Evolutionary conservation across 176 grass and related monocot genomes (phyloP).

Genomic region (Aegilops tauschii): DNA sequence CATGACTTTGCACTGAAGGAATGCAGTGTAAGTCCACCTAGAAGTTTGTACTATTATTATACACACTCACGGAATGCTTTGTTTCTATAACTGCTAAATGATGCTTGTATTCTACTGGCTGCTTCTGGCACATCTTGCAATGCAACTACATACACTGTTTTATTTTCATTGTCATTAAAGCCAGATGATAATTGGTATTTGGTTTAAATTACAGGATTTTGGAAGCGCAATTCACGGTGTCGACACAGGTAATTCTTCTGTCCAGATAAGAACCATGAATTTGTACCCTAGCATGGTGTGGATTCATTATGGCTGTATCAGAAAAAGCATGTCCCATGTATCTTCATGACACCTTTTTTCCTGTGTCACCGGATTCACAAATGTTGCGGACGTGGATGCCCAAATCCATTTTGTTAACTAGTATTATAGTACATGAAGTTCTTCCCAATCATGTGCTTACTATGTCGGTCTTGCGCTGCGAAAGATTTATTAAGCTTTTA

Average conservation of each 20-base stretch:
- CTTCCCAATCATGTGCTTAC: background rate
- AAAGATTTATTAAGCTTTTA: slow-evolving; percentile 4
- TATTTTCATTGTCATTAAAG: background rate
- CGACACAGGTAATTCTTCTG: slow-evolving; percentile 72
- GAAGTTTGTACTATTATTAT: background rate
- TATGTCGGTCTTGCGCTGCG: background rate
- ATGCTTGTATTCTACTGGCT: background rate
- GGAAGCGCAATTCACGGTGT: slow-evolving; percentile 70
- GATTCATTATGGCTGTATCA: background rate
- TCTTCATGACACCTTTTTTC: background rate
- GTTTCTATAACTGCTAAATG: slow-evolving; percentile 18
- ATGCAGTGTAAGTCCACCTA: slow-evolving; percentile 69
- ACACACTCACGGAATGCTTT: background rate
- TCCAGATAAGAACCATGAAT: slow-evolving; percentile 12
- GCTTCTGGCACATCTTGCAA: background rate
- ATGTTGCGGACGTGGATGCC: background rate
- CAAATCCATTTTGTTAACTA: background rate
- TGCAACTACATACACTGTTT: slow-evolving; percentile 6
- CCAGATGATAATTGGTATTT: slow-evolving; percentile 11
- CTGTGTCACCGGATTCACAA: background rate
- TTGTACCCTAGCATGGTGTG: slow-evolving; percentile 1
- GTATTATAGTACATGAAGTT: background rate
- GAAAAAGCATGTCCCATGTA: background rate
- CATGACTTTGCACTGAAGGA: slow-evolving; percentile 63
- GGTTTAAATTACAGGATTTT: slow-evolving; percentile 77